Base-by-base conservation (phyloP, 805 yeast species). In the Saturnispora bothae region DNA sequence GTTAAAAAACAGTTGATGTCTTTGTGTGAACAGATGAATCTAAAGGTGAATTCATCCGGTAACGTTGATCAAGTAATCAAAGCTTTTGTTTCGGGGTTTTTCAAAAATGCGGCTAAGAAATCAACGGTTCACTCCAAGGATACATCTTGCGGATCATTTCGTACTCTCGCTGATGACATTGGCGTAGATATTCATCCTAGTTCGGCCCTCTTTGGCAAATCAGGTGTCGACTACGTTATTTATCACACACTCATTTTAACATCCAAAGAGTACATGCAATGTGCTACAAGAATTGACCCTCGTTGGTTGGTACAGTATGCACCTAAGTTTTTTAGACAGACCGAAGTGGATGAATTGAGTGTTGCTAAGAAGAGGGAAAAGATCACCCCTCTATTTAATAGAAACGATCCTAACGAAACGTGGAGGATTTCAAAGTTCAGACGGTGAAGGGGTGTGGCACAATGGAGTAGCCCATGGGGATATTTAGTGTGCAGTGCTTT, bases 241-340 rank as follows among this genome's bases (percentile, higher is more conserved):
- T 88, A 84, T 51, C 86, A 86, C 51, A 82, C 86, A 23, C 66
- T 86, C 38, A 71, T 86, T 22, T 66, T 85, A 46, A 89, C 98
- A 0, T 72, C 82, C 13, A 77, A 78, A 52, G 97, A 89, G 65
- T 92, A 83, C 52, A 85, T 89, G 95, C 82, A 92, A 40, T 85
- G 85, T 48, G 78, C 81, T 21, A 81, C 88, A 14, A 70, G 71
- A n/a, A 74, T 92, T 26, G 86, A 85, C 36, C 83, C 95, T 0
- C 68, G 66, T 44, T 83, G 95, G 95, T 62, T 89, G 23, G 60
- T 74, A 33, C 72, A 79, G 56, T 58, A 58, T 33, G 85, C 88
- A 6, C 84, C 88, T 3, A 75, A 72, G 31, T 85, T 78, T 57
- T 89, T 80, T 66, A 73, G 73, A 51, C 69, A 66, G 14, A 69